Base-by-base conservation (phyloP, 1,284 basidiomycete species). In the Laetiporus sulphureus region DNA sequence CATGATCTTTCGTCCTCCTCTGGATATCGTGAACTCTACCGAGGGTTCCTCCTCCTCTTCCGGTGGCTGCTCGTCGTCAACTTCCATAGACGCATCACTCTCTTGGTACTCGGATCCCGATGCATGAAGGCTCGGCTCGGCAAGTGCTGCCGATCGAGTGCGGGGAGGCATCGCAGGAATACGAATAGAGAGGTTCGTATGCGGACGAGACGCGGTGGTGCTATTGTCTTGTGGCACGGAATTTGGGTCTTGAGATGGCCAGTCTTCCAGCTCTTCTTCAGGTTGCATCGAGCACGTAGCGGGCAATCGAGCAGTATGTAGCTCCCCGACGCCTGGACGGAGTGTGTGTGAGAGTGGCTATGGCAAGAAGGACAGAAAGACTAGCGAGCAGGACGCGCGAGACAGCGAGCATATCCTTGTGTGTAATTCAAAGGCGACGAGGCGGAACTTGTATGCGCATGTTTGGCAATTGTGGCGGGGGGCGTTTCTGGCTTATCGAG, bases 101-200 rank as follows among this genome's bases (percentile, higher is more conserved):
- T 66, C 73, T 50, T 76, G 69, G 56, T 84, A 84, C 52, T 83
- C 79, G 21, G 82, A 84, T 35, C 79, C 76, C 19, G 81, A 83
- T n/a, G 74, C 55, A 15, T 44, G 16, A 46, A 59, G 50, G 44
- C 53, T 43, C 15, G 47, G 31, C 33, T 55, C 46, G 22, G 50
- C 41, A 37, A 56, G 52, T 20, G 51, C 37, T 1, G 52, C 42
- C 24, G 52, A 48, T 33, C 59, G 60, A 27, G 56, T 59, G 16
- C 48, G 53, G 16, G 60, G 57, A 7, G 53, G 49, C 62, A 62
- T 62, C 21, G 51, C 36, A 2, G 57, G 30, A 10, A 44, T 24
- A 19, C 19, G 41, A 21, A 32, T 27, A 10, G 12, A 12, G 24
- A 15, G 16, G 15, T 18, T 32, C 27, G 12, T 15, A 25, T n/a